phyloP scores from a whole-genome alignment of 495 filamentous ascomycete genomes.

The Trichoderma erinaceum region DNA sequence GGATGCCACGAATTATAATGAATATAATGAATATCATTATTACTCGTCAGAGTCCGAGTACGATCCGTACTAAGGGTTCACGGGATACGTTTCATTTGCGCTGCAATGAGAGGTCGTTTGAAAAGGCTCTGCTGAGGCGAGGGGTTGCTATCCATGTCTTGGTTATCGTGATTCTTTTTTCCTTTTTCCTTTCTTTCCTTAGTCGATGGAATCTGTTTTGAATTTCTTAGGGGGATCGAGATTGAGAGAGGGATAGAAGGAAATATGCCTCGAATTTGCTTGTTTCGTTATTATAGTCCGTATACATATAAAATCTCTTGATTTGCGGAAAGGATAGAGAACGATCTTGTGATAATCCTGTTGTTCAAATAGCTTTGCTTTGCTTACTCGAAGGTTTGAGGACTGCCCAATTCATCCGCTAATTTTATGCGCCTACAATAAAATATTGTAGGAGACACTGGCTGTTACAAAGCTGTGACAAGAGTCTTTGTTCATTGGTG shows the following conservation, averaged over 20 bases:
- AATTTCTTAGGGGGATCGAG: background rate
- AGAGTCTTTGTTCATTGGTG: too few species aligned
- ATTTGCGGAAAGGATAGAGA: background rate
- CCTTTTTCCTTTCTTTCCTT: background rate
- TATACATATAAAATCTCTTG: background rate
- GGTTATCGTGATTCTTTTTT: background rate
- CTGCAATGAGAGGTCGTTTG: background rate
- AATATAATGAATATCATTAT: background rate
- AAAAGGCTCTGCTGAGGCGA: background rate
- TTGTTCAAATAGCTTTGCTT: too few species aligned
- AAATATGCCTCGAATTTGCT: background rate
- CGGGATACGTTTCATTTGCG: too few species aligned
- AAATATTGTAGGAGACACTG: too few species aligned
- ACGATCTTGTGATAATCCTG: too few species aligned
- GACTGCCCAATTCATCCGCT: too few species aligned
- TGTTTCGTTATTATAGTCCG: background rate
- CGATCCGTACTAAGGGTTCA: too few species aligned
- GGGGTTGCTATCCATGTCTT: background rate
- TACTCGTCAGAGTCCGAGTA: background rate
- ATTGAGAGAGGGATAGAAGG: background rate
- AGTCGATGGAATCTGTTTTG: background rate
- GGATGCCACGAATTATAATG: too few species aligned
- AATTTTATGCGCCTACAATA: too few species aligned
- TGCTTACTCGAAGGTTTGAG: too few species aligned
- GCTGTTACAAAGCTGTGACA: background rate